A percentile compares a stretch with the other conserved stretches of the same genome.
Conservation (phyloP, 768 basidiomycete species). For the Calvatia gigantea region DNA sequence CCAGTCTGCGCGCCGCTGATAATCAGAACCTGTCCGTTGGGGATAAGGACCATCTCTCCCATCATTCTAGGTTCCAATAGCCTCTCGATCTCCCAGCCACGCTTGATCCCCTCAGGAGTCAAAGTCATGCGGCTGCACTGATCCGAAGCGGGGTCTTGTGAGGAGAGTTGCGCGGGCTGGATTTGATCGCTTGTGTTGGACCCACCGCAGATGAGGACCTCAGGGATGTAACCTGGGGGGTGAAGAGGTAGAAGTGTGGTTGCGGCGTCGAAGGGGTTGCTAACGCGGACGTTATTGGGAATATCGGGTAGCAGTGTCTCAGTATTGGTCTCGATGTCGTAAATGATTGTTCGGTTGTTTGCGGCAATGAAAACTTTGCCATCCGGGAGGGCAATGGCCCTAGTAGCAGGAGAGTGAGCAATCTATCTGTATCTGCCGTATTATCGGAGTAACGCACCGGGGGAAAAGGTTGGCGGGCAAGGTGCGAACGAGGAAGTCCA, state of each 20-base stretch:
- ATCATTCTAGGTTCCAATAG: constrained; percentile 38
- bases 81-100: constrained; percentile 43
- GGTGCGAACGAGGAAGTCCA: constrained; percentile 23
- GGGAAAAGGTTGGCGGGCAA: constrained; percentile 26
- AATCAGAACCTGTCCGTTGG: constrained; percentile 41
- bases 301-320: constrained; percentile 42
- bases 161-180: constrained; percentile 27
- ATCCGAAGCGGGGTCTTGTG: constrained; percentile 37
- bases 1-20: constrained; percentile 41
- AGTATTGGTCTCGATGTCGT: too few species aligned
- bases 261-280: constrained; percentile 35
- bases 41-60: constrained; percentile 36
- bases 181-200: constrained; percentile 29
- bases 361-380: constrained; percentile 38
- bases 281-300: constrained; percentile 40
- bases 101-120: constrained; percentile 36
- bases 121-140: constrained; percentile 41
- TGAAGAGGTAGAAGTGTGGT: constrained; percentile 33
- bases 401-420: constrained; percentile 9
- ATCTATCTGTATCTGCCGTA: too few species aligned
- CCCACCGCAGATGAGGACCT: constrained; percentile 46
- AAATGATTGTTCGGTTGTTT: constrained; percentile 33
- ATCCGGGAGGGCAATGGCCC: constrained; percentile 34
- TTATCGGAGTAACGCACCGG: too few species aligned
- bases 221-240: constrained; percentile 37